Evolutionary conservation across 2,329 filamentous ascomycete genomes (phyloP).

Genomic region (Aspergillus uvarum): DNA sequence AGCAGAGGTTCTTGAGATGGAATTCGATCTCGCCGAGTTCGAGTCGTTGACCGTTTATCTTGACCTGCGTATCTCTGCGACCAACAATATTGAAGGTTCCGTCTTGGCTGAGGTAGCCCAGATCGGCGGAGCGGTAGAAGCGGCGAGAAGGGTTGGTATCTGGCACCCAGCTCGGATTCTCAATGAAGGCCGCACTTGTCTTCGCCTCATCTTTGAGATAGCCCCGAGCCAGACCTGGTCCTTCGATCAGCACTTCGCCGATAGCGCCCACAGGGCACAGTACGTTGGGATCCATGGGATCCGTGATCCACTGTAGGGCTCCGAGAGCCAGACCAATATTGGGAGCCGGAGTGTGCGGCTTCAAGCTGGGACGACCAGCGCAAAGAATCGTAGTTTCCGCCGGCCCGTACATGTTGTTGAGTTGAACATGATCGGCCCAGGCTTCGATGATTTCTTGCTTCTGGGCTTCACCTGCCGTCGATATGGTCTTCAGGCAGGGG

Average conservation of each 20-base stretch:
- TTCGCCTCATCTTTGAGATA: slow-evolving; percentile 14
- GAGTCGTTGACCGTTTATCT: slow-evolving; percentile 17
- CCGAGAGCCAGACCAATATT: slow-evolving; percentile 16
- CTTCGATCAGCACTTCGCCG: slow-evolving; percentile 17
- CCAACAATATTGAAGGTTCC: slow-evolving; percentile 15
- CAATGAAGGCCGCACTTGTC: slow-evolving; percentile 14
- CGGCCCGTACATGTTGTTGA: slow-evolving; percentile 34
- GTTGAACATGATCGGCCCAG: slow-evolving; percentile 18
- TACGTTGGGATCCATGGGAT: slow-evolving; percentile 13
- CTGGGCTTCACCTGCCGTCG: slow-evolving; percentile 12
- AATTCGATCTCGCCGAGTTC: slow-evolving; percentile 19
- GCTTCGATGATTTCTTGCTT: slow-evolving; percentile 9
- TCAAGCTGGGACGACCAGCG: slow-evolving; percentile 7
- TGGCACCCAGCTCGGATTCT: slow-evolving; percentile 6
- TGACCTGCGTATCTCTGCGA: slow-evolving; percentile 15
- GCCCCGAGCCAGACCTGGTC: slow-evolving; percentile 12
- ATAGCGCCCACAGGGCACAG: slow-evolving; percentile 17
- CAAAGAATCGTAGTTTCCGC: slow-evolving; percentile 27
- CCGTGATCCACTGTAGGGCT: slow-evolving; percentile 14
- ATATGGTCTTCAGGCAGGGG: slow-evolving; percentile 12
- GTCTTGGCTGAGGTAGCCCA: slow-evolving; percentile 14
- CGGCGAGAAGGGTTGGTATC: slow-evolving; percentile 1
- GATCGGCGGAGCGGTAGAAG: slow-evolving; percentile 17
- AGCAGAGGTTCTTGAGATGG: slow-evolving; percentile 7
- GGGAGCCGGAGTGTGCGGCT: slow-evolving; percentile 9